A percentile compares a stretch with the other conserved stretches of the same genome.
Conservation (phyloP, 768 basidiomycete species). For the Hortiboletus campestris region DNA sequence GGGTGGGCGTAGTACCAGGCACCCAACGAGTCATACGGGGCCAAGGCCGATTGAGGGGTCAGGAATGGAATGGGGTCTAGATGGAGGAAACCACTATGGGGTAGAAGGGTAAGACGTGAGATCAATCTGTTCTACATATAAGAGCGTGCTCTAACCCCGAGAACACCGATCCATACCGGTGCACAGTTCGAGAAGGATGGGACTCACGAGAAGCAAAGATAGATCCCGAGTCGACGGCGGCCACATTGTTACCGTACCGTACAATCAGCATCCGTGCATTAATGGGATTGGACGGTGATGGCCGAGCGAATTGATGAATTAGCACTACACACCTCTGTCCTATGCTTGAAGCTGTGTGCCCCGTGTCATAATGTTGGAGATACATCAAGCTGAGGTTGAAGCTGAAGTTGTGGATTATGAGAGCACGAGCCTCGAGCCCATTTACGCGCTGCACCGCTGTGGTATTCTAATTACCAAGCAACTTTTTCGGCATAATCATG, state of each 20-base stretch:
- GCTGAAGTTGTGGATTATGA: not conserved
- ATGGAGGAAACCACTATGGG: not conserved
- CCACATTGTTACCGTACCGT: not conserved
- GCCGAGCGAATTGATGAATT: not conserved
- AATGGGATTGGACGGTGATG: not conserved
- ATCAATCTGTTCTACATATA: slow-evolving; percentile 11
- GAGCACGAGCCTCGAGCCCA: not conserved
- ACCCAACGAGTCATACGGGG: slow-evolving; percentile 1
- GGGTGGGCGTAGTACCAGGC: not conserved
- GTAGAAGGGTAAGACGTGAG: slow-evolving; percentile 3
- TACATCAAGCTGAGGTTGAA: not conserved
- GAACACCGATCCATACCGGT: slow-evolving; percentile 6
- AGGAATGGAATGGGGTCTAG: not conserved
- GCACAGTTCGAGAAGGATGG: slow-evolving; percentile 1
- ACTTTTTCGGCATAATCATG: too few relatives aligned
- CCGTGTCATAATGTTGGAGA: not conserved
- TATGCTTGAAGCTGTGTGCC: slow-evolving; percentile 5
- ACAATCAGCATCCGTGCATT: not conserved
- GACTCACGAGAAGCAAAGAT: not conserved
- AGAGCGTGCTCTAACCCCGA: not conserved
- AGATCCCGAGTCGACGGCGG: not conserved
- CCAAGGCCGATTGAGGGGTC: not conserved
- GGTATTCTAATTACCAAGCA: not conserved
- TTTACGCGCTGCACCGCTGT: not conserved
- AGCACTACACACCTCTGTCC: not conserved